phyloP scores from a whole-genome alignment of 2,329 filamentous ascomycete species.

The Trichoderma oligosporum region DNA sequence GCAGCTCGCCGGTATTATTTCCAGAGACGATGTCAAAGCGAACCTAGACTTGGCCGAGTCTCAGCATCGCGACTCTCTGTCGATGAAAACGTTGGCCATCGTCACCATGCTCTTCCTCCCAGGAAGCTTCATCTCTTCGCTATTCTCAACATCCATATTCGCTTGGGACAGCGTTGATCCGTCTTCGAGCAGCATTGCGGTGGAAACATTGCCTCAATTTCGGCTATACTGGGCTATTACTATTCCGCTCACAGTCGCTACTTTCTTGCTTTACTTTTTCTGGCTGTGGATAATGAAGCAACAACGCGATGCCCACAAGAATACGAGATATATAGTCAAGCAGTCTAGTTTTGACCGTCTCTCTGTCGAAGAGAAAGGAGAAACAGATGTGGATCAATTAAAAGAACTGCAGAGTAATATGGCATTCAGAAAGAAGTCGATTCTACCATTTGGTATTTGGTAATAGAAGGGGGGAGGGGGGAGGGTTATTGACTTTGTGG shows the following conservation, averaged over 20 bases:
- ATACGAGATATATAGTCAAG: not conserved
- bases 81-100: conserved; percentile 43
- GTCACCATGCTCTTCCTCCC: conserved; percentile 44
- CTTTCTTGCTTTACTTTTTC: conserved; percentile 35
- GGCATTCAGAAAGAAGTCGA: not conserved
- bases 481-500: not conserved
- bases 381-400: conserved; percentile 2
- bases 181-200: conserved; percentile 26
- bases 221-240: conserved; percentile 40
- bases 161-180: conserved; percentile 31
- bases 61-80: conserved; percentile 39
- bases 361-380: conserved; percentile 5
- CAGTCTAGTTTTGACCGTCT: not conserved
- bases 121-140: conserved; percentile 40
- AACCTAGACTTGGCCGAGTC: conserved; percentile 31
- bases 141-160: conserved; percentile 39
- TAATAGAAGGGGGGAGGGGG: too few relatives aligned
- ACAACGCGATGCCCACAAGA: not conserved
- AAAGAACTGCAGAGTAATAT: conserved; percentile 10
- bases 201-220: conserved; percentile 36
- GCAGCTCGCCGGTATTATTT: conserved; percentile 38
- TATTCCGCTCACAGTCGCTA: conserved; percentile 36
- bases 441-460: not conserved
- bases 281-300: conserved; percentile 33
- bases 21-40: conserved; percentile 36